phyloP scores from a whole-genome alignment of 352 stramenopile genomes.

The Pythium aphanidermatum region DNA sequence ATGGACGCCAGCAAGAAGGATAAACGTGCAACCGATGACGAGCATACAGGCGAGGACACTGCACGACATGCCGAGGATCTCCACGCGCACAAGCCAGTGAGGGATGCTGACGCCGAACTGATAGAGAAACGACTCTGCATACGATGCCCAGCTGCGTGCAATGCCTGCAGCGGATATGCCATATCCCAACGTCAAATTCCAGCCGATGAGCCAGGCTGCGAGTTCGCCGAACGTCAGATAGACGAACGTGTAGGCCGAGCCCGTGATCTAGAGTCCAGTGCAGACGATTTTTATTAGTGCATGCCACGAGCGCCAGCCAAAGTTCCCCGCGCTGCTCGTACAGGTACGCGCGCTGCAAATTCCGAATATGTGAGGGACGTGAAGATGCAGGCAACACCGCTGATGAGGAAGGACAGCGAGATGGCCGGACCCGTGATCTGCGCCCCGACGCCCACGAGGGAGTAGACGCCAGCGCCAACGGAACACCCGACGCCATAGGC shows the following conservation, averaged over 20 bases:
- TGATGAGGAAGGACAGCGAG: slow-evolving; percentile 89
- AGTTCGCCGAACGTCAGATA: slow-evolving; percentile 86
- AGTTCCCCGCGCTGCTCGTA: too few relatives aligned
- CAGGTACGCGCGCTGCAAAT: slow-evolving; percentile 79
- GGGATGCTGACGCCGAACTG: slow-evolving; percentile 60
- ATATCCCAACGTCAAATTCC: slow-evolving; percentile 92
- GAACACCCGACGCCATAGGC: slow-evolving; percentile 89
- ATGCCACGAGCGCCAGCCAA: too few relatives aligned
- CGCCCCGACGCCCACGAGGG: slow-evolving; percentile 80
- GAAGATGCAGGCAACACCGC: slow-evolving; percentile 85
- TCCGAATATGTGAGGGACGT: slow-evolving; percentile 90
- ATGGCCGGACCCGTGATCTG: slow-evolving; percentile 83
- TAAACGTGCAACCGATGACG: slow-evolving; percentile 77
- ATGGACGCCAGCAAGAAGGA: slow-evolving; percentile 76
- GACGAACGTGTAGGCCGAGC: slow-evolving; percentile 88
- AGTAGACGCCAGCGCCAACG: slow-evolving; percentile 91
- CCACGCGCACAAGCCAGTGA: slow-evolving; percentile 51
- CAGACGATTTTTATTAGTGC: too few relatives aligned
- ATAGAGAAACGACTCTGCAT: slow-evolving; percentile 75
- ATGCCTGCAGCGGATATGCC: slow-evolving; percentile 89
- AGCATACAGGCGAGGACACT: slow-evolving; percentile 78
- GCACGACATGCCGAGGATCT: slow-evolving; percentile 54
- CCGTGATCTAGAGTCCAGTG: slow-evolving; percentile 85
- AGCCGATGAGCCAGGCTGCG: slow-evolving; percentile 87
- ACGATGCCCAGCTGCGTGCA: slow-evolving; percentile 87